phyloP scores from a whole-genome alignment of 179 eudicot genomes.

The Kewa caespitosa region DNA sequence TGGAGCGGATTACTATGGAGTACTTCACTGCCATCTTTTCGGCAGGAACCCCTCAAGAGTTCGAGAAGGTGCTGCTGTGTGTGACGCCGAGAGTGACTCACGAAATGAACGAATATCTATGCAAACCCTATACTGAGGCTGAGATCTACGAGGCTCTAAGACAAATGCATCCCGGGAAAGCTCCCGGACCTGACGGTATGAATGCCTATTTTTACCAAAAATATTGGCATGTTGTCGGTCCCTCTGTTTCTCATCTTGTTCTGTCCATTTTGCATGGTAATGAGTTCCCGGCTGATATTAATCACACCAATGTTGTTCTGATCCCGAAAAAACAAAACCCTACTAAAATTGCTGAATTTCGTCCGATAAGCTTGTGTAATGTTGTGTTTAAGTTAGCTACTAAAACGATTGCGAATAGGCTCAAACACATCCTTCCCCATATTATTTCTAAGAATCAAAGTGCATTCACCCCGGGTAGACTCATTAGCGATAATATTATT shows the following conservation, averaged over 20 bases:
- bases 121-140: not conserved
- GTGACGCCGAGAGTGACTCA: not conserved
- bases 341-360: not conserved
- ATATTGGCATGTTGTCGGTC: slow-evolving; percentile 1
- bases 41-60: not conserved
- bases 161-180: not conserved
- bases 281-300: not conserved
- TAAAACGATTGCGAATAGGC: not conserved
- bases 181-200: slow-evolving; percentile 12
- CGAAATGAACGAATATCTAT: not conserved
- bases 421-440: not conserved
- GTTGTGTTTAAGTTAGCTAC: not conserved
- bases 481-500: not conserved
- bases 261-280: not conserved
- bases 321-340: not conserved
- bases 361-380: slow-evolving; percentile 12
- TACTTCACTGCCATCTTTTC: not conserved
- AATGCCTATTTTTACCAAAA: not conserved
- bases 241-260: not conserved
- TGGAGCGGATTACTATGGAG: not conserved
- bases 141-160: not conserved
- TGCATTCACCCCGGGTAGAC: not conserved
- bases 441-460: slow-evolving; percentile 1
- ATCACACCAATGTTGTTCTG: not conserved
- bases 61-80: not conserved